These are phyloP conservation scores for Ziziphus jujuba DNA, from an alignment of 306 rosid genomes.

Conservation along the genomic window DNA sequence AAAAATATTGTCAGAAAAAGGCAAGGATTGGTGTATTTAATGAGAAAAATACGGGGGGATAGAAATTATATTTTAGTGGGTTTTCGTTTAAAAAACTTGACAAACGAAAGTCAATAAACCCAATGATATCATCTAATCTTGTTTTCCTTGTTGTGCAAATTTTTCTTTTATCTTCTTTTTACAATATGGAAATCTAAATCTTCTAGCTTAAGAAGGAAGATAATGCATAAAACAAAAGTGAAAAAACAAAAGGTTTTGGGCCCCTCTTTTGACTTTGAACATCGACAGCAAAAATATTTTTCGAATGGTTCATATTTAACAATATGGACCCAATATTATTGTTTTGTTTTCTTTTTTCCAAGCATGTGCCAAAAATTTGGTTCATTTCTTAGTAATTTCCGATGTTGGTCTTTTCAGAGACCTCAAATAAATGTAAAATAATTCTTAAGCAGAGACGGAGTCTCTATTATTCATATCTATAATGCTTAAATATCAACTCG, in stretches of 20 bases:
- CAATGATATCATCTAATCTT: slow-evolving; percentile 12
- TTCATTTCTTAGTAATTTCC: slow-evolving; percentile 21
- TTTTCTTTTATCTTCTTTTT: neutral
- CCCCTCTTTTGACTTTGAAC: slow-evolving; percentile 38
- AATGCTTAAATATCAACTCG: too few species aligned
- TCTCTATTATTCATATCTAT: neutral
- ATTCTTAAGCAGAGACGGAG: too few species aligned
- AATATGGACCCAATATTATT: neutral
- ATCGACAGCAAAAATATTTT: slow-evolving; percentile 12
- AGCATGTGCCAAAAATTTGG: slow-evolving; percentile 12
- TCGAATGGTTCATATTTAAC: slow-evolving; percentile 19
- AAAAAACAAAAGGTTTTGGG: too few species aligned
- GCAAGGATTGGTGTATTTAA: slow-evolving; percentile 16
- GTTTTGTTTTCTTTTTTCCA: neutral
- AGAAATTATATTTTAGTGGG: slow-evolving; percentile 5
- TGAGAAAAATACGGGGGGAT: slow-evolving; percentile 14
- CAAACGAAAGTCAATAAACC: slow-evolving; percentile 5
- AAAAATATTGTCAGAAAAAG: slow-evolving; percentile 16
- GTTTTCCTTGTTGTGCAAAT: slow-evolving; percentile 23
- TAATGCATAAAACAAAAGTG: neutral
- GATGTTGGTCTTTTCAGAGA: slow-evolving; percentile 11
- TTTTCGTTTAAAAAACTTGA: slow-evolving; percentile 20
- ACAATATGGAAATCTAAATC: neutral
- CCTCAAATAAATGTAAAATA: neutral
- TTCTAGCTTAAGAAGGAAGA: slow-evolving; percentile 4